Evolutionary conservation across 2,329 filamentous ascomycete species (phyloP).

Genomic region (Ceratocystis cubensis): DNA sequence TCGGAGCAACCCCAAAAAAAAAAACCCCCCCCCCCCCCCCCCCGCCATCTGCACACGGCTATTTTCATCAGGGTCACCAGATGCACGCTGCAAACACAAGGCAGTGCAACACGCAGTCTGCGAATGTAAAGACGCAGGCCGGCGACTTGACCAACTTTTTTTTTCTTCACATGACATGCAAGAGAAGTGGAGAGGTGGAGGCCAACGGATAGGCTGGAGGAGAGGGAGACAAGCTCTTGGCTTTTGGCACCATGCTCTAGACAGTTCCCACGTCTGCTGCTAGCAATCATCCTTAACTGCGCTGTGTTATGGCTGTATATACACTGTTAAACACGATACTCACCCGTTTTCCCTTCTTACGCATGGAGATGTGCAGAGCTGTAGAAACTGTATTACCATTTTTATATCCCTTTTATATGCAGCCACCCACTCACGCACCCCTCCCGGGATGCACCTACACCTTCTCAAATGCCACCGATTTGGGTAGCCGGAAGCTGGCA

Average conservation of each 20-base stretch:
- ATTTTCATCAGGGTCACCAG: not conserved
- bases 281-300: no score
- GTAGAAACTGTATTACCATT: not conserved
- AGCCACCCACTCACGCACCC: not conserved
- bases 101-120: not conserved
- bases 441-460: not conserved
- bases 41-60: not conserved
- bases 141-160: not conserved
- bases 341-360: not conserved
- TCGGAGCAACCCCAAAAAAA: no score
- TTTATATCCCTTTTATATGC: conserved; percentile 1
- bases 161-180: no score
- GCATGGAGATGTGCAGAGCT: not conserved
- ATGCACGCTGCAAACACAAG: not conserved
- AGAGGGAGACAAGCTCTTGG: no score
- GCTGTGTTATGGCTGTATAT: no score
- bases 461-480: conserved; percentile 63
- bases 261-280: no score
- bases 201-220: no score
- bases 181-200: no score
- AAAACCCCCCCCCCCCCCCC: not conserved
- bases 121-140: not conserved
- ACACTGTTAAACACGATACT: not conserved
- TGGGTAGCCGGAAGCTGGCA: conserved; percentile 75
- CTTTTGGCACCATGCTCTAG: no score